These are phyloP conservation scores for Chrysosporium queenslandicum DNA, from an alignment of 2,329 filamentous ascomycete genomes.

Conservation along the genomic window DNA sequence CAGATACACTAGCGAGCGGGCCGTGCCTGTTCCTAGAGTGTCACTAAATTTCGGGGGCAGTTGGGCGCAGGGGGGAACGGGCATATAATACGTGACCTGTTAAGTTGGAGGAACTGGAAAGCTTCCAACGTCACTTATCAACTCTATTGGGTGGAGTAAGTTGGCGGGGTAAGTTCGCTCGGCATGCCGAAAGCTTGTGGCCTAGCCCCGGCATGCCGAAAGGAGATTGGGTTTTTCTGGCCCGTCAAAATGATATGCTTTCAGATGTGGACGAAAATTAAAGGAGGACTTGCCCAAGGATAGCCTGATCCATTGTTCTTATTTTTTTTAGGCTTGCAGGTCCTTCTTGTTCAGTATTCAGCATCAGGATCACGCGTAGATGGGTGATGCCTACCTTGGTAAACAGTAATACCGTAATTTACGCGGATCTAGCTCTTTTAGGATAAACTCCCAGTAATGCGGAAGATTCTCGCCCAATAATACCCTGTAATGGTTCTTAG, in stretches of 20 bases:
- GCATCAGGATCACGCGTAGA: neutral
- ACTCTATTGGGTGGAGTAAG: constrained; percentile 3
- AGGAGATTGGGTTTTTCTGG: neutral
- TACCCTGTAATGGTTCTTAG: neutral
- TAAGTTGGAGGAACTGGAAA: constrained; percentile 4
- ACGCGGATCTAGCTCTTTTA: neutral
- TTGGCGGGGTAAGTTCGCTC: neutral
- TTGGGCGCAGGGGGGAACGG: neutral
- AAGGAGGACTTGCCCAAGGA: neutral
- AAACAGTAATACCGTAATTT: constrained; percentile 3
- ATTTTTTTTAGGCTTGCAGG: neutral
- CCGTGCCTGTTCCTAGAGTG: neutral
- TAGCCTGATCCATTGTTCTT: too few species aligned
- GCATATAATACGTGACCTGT: neutral
- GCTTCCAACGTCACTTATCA: neutral
- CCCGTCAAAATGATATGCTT: neutral
- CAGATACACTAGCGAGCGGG: neutral
- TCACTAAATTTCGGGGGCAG: neutral
- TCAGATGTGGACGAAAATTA: neutral
- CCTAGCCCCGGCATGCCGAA: constrained; percentile 5
- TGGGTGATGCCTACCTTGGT: neutral
- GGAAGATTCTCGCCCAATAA: neutral
- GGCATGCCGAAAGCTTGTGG: constrained; percentile 4
- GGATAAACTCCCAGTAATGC: neutral
- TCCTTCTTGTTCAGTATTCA: neutral